Base-by-base conservation (phyloP, 2,329 filamentous ascomycete species). In the Exutisphaerella laricina region DNA sequence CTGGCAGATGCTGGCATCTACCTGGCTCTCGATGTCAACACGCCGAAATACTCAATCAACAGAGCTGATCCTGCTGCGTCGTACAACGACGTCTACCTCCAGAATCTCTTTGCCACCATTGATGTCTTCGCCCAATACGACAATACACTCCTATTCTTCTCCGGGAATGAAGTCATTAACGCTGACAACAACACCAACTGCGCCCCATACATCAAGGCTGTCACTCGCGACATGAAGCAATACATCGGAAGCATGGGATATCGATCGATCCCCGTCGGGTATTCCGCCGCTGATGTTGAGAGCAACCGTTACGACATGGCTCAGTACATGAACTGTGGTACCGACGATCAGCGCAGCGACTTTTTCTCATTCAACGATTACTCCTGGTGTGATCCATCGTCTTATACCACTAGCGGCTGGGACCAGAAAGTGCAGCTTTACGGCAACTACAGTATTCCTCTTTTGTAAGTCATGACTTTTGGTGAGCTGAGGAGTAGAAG, bases 351-450 rank as follows among this genome's bases (percentile, higher is more conserved):
- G 70, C 83, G 89, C 56, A 86, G 82, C 57, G 88, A 95, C 68
- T 90, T 90, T 71, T 90, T 88, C 60, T 85, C 83, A 48, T 88
- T 89, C 70, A 92, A 92, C 70, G 86, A 90, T 69, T 90, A 90
- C 70, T 89, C 85, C 2, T 90, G 83, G 84, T 90, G 86, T 67
- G 82, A 79, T 58, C 75, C 82, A 51, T 82, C 80, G 34, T 73
- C 79, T 55, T 89, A 84, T 70, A 64, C 67, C 34, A 72, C 68
- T 33, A 83, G 88, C 29, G 88, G 86, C 55, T 96, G 88, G 88
- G 78, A 88, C 66, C 67, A 83, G 62, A 95, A 95, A 77, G 88
- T 94, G 49, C 76, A 85, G 73, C 87, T 84, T 70, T 94, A 90
- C 68, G 81, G 78, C 51, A 79, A 85, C 65, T 95, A 94, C 65